These are phyloP conservation scores for Rhodomyrtus tomentosa DNA, from an alignment of 345 rosid species.

Conservation along the genomic window DNA sequence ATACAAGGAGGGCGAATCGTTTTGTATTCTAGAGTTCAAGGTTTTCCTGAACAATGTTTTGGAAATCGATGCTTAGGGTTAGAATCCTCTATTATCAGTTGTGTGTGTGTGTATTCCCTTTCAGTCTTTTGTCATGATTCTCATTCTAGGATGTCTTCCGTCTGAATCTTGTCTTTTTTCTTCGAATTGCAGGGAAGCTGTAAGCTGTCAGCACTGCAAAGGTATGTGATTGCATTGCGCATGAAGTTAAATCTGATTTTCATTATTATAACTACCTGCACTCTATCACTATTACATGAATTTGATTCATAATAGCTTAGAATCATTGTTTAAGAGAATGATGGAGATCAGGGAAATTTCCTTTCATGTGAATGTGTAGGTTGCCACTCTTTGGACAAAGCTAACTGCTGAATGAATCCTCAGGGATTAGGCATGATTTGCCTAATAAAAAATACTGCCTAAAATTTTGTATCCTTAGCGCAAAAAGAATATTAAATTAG, in stretches of 20 bases:
- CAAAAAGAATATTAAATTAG: neutral
- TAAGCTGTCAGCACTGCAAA: conserved; percentile 68
- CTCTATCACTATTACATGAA: neutral
- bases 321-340: neutral
- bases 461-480: neutral
- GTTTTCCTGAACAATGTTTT: neutral
- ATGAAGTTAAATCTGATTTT: neutral
- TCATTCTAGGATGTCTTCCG: neutral
- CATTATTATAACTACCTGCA: neutral
- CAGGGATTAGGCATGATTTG: neutral
- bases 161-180: neutral
- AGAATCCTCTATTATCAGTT: neutral
- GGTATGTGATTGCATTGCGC: conserved; percentile 27
- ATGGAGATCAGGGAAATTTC: neutral
- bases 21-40: neutral
- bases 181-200: conserved; percentile 68
- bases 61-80: neutral
- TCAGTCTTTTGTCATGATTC: neutral
- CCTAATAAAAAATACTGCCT: neutral
- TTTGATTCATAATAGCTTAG: neutral
- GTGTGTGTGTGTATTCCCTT: neutral
- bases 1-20: neutral
- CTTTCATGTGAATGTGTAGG: neutral
- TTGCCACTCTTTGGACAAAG: neutral
- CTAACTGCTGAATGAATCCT: neutral